Evolutionary conservation across 805 yeast genomes (phyloP).

Genomic region (Wickerhamomyces bovis): DNA sequence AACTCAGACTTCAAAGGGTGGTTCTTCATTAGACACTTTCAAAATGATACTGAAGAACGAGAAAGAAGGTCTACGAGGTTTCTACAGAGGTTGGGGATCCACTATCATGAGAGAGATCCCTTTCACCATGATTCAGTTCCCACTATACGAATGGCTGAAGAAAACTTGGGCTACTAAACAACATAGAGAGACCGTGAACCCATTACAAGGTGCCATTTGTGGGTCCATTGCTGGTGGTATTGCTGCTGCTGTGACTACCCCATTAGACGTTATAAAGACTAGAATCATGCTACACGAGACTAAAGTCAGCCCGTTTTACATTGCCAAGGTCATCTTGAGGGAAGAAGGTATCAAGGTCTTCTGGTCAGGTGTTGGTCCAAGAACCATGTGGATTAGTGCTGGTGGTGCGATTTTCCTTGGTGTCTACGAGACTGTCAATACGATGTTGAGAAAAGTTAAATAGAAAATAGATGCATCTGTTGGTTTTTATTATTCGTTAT

Average conservation of each 20-base stretch:
- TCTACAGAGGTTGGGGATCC: conserved; percentile 90
- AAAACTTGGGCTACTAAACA: conserved; percentile 43
- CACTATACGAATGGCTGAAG: conserved; percentile 83
- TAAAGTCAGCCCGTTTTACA: conserved; percentile 35
- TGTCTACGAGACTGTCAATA: conserved; percentile 60
- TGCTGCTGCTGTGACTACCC: conserved; percentile 79
- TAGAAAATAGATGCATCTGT: neutral
- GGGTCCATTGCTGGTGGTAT: conserved; percentile 80
- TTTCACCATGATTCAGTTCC: conserved; percentile 93
- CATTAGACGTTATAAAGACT: conserved; percentile 73
- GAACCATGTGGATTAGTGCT: conserved; percentile 96
- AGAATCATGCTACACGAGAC: conserved; percentile 74
- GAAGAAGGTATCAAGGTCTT: conserved; percentile 77
- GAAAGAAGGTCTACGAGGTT: conserved; percentile 66
- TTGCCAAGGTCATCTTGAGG: conserved; percentile 46
- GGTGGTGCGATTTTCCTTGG: conserved; percentile 98
- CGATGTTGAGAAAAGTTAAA: conserved; percentile 8
- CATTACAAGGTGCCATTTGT: conserved; percentile 76
- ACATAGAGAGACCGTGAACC: conserved; percentile 37
- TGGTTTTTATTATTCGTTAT: conserved; percentile 1
- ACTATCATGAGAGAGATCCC: conserved; percentile 96
- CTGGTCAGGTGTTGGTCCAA: conserved; percentile 83
- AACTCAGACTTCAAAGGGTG: conserved; percentile 64
- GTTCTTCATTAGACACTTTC: conserved; percentile 70
- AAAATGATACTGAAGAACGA: conserved; percentile 51